Base-by-base conservation (phyloP, 148 eudicot genomes). In the Linanthus parryae region DNA sequence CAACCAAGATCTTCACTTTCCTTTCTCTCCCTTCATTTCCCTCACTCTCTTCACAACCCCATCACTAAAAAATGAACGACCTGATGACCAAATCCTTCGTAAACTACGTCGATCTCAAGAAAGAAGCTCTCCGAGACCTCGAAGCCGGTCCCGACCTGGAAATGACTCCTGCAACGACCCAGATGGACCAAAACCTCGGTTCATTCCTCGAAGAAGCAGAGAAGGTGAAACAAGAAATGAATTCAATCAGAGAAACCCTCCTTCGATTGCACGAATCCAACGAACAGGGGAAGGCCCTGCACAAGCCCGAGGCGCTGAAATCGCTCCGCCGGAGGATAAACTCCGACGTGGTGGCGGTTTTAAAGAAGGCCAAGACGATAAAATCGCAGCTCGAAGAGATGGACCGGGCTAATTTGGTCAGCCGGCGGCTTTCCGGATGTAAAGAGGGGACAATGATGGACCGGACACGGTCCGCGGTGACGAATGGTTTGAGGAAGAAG, bases 81-180 rank as follows among this genome's bases (percentile, higher is more conserved):
- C 59, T 91, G 25, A 86, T 91, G 97, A 91, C 97, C 45, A 86
- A 91, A 46, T 91, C 97, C 4, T 91, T 83, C 63, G 31, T 74
- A 25, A 86, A 73, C 84, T 91, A 91, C 29, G 80, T 81, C 0
- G 88, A 91, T 61, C 71, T 91, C 9, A 91, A 83, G 70, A 91
- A 91, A 45, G 84, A 72, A 21, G 88, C 92, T 20, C 60, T 72
- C 33, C 78, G 79, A 54, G 97, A 89, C 24, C 73, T 67, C 14
- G 78, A 72, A 26, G 58, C 62, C 2, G 70, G 76, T 0, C 71
- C 58, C 49, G 94, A 85, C 51, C 22, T 82, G 1, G 82, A 88
- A 38, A 75, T 80, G 82, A 45, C 44, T 10, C 44, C 53, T 0
- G 57, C 57, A 3, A 62, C 62, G 3, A 50, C 60, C 44, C 53